Evolutionary conservation across 176 grass and related monocot species (phyloP).

Genomic region (Puya raimondii): DNA sequence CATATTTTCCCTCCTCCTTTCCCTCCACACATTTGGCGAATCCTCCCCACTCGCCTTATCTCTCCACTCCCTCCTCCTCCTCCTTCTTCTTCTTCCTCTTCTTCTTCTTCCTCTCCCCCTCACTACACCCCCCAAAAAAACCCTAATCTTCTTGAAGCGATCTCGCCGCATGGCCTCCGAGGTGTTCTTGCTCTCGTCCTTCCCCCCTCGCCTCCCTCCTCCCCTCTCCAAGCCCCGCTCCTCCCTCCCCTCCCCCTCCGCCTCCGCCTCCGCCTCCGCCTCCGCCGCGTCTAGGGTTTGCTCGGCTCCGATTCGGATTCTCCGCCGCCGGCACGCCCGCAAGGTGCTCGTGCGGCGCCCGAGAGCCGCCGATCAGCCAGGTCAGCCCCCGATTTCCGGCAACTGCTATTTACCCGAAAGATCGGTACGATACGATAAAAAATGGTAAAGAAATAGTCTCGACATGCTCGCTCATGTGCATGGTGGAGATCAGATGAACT

Average conservation of each 20-base stretch:
- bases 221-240: constrained; percentile 18
- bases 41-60: constrained; percentile 13
- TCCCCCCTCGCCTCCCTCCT: constrained; percentile 28
- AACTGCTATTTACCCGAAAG: background rate
- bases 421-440: too few species aligned
- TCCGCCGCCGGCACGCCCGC: background rate
- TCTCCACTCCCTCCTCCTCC: background rate
- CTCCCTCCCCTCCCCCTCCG: constrained; percentile 1
- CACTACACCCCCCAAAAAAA: background rate
- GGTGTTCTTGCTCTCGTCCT: constrained; percentile 26
- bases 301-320: background rate
- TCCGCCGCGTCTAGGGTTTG: background rate
- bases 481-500: too few species aligned
- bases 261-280: constrained; percentile 1
- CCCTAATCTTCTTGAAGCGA: constrained; percentile 10
- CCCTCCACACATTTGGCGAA: constrained; percentile 2
- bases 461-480: background rate
- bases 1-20: background rate
- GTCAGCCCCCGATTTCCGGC: background rate
- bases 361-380: constrained; percentile 37
- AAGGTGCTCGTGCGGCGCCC: background rate
- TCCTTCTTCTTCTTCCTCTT: background rate
- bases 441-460: background rate
- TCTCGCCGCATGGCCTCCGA: constrained; percentile 34
- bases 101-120: background rate